Evolutionary conservation across 2,329 filamentous ascomycete genomes (phyloP).

Genomic region (Hysterium pulicare): DNA sequence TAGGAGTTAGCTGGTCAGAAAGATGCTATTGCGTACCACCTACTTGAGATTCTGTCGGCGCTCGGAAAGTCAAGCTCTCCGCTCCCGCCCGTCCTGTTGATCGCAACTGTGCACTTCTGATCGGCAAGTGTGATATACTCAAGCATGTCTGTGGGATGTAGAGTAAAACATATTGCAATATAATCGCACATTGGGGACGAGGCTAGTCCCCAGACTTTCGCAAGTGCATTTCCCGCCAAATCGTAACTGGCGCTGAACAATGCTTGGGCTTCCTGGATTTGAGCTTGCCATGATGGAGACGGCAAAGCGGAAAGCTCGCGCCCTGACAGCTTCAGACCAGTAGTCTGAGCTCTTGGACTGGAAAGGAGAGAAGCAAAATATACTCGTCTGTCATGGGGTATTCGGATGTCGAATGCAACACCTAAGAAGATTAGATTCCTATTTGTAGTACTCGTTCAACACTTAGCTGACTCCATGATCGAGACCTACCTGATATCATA

Average conservation of each 20-base stretch:
- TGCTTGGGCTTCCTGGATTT: conserved; percentile 35
- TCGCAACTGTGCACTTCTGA: conserved; percentile 40
- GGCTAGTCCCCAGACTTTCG: conserved; percentile 54
- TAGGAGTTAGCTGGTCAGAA: not conserved
- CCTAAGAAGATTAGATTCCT: conserved; percentile 24
- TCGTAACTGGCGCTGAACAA: conserved; percentile 50
- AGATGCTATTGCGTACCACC: no score
- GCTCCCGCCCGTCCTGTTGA: conserved; percentile 18
- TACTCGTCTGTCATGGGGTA: conserved; percentile 14
- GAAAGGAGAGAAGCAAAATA: conserved; percentile 39
- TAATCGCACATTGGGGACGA: conserved; percentile 46
- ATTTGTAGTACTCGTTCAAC: not conserved
- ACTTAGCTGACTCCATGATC: not conserved
- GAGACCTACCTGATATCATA: conserved; percentile 28
- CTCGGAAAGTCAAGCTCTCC: no score
- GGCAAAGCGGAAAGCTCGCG: conserved; percentile 6
- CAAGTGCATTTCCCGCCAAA: conserved; percentile 48
- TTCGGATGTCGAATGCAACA: conserved; percentile 19
- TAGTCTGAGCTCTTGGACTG: conserved; percentile 29
- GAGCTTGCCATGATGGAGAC: conserved; percentile 38
- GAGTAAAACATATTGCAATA: conserved; percentile 48
- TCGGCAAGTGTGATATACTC: conserved; percentile 53
- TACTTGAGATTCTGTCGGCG: no score
- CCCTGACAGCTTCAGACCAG: conserved; percentile 24
- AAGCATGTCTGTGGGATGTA: conserved; percentile 56